Evolutionary conservation across 129 eudicot genomes (phyloP).

Genomic region (Solidago caesia): DNA sequence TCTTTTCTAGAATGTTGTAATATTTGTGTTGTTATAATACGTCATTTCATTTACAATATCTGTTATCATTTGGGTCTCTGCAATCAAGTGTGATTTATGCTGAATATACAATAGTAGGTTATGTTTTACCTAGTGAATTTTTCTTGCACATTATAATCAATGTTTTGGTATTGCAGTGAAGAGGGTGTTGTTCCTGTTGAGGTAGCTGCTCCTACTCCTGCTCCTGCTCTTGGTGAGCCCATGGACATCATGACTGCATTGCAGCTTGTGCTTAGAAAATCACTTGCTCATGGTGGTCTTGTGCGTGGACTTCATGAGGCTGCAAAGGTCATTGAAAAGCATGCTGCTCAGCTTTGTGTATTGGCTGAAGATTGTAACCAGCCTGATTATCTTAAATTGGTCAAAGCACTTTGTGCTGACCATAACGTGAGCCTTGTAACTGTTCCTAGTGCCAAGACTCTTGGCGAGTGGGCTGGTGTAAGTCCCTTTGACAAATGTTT

Average conservation of each 20-base stretch:
- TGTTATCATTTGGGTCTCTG: too few species aligned
- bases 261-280: slow-evolving; percentile 83
- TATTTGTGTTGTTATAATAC: background rate
- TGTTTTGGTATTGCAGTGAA: slow-evolving; percentile 53
- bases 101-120: too few species aligned
- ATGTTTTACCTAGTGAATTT: too few species aligned
- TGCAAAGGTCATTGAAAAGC: slow-evolving; percentile 93
- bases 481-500: slow-evolving; percentile 26
- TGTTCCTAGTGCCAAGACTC: slow-evolving; percentile 94
- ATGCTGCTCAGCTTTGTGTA: slow-evolving; percentile 88
- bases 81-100: too few species aligned
- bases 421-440: slow-evolving; percentile 81
- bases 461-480: slow-evolving; percentile 99
- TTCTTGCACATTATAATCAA: background rate
- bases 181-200: slow-evolving; percentile 66
- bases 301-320: slow-evolving; percentile 88
- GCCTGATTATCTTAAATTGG: slow-evolving; percentile 79
- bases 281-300: slow-evolving; percentile 92
- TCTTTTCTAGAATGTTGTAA: background rate
- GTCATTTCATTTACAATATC: background rate
- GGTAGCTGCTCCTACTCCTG: slow-evolving; percentile 60
- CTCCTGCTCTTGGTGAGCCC: slow-evolving; percentile 80
- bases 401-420: slow-evolving; percentile 94
- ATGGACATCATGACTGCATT: slow-evolving; percentile 96
- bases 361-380: slow-evolving; percentile 98